Conservation (phyloP, 2,329 filamentous ascomycete genomes). For the Neurospora sp. region DNA sequence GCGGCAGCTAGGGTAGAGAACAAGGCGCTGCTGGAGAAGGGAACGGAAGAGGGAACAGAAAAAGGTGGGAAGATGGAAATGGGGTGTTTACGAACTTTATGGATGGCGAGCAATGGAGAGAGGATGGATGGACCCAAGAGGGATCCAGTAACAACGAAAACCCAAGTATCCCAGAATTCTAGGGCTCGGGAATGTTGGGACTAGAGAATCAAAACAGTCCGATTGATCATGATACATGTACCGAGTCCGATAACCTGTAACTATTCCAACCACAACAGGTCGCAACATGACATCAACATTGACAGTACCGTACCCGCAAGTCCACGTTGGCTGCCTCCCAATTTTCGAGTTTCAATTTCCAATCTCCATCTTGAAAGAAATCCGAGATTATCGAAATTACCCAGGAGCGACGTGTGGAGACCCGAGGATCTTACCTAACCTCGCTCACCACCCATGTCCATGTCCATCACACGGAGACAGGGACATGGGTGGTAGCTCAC, state of each 20-base stretch:
- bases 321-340: neutral
- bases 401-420: neutral
- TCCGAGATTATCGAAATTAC: neutral
- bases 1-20: neutral
- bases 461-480: neutral
- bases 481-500: neutral
- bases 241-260: neutral
- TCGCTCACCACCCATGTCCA: neutral
- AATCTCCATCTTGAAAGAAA: neutral
- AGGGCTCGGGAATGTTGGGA: neutral
- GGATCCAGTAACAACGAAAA: neutral
- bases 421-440: neutral
- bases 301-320: neutral
- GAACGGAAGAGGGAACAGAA: neutral
- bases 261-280: neutral
- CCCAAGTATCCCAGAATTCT: neutral
- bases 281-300: neutral
- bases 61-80: neutral
- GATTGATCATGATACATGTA: neutral
- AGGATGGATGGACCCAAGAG: neutral
- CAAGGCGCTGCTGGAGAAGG: neutral
- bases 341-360: neutral
- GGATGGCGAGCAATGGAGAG: neutral
- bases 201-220: neutral
- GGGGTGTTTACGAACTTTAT: neutral